Conservation (phyloP, 768 basidiomycete species). For the Leucosporidium yakuticum region DNA sequence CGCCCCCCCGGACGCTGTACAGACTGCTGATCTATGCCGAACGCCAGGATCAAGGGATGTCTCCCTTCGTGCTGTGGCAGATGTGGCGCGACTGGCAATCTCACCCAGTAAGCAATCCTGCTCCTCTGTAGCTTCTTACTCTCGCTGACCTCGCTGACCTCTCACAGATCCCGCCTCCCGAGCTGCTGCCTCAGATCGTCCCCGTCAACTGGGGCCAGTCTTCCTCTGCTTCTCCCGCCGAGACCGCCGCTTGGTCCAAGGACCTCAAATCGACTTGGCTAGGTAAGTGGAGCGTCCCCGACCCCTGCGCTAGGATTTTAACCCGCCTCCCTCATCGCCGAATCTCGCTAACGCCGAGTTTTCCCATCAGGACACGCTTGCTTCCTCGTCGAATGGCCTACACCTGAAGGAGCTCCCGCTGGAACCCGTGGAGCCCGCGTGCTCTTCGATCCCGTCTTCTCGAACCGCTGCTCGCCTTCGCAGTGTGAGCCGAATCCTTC, state of each 20-base stretch:
- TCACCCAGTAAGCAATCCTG: not conserved
- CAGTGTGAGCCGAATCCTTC: slow-evolving; percentile 20
- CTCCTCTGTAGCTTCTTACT: not conserved
- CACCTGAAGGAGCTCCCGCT: not conserved
- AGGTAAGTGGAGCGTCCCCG: not conserved
- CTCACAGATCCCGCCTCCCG: slow-evolving; percentile 16
- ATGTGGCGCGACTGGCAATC: slow-evolving; percentile 14
- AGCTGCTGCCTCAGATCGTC: slow-evolving; percentile 17
- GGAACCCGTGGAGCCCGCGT: slow-evolving; percentile 40
- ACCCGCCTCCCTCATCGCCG: slow-evolving; percentile 22
- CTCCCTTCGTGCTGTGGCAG: not conserved
- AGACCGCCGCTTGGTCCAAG: not conserved
- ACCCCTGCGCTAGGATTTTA: not conserved
- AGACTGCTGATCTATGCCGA: not conserved
- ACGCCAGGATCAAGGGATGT: not conserved
- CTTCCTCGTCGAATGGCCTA: slow-evolving; percentile 44
- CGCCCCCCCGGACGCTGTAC: not conserved
- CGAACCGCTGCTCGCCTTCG: slow-evolving; percentile 40
- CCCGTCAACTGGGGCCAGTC: slow-evolving; percentile 8
- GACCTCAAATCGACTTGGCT: slow-evolving; percentile 36
- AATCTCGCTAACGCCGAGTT: not conserved
- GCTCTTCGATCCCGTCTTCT: slow-evolving; percentile 42
- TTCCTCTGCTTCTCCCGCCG: not conserved
- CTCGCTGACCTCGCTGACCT: not conserved
- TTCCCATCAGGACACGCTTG: slow-evolving; percentile 41